These are phyloP conservation scores for Dothidotthia symphoricarpi DNA, from an alignment of 2,329 filamentous ascomycete genomes.

Conservation along the genomic window DNA sequence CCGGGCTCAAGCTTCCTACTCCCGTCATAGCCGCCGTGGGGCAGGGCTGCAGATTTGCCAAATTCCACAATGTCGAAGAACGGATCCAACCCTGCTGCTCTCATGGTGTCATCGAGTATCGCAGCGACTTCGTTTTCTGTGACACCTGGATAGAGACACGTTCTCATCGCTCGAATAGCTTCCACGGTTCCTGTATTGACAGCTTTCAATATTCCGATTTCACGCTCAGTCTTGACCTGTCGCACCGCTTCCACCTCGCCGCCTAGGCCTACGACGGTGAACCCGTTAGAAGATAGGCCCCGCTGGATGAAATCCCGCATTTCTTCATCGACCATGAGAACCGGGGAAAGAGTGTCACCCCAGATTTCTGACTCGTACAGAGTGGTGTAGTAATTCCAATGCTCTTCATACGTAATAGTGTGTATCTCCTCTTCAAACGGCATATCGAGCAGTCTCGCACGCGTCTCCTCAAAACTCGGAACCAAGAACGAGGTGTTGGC, in stretches of 20 bases:
- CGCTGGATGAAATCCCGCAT: constrained; percentile 63
- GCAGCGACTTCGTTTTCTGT: constrained; percentile 58
- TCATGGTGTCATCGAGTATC: constrained; percentile 57
- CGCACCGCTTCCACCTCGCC: constrained; percentile 58
- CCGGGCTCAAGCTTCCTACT: constrained; percentile 53
- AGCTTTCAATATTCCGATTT: constrained; percentile 58
- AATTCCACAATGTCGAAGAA: constrained; percentile 67
- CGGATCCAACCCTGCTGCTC: constrained; percentile 54
- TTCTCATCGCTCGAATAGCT: constrained; percentile 58
- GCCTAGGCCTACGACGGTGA: constrained; percentile 56
- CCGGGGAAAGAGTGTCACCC: constrained; percentile 39
- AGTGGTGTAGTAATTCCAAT: constrained; percentile 63
- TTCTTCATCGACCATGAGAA: constrained; percentile 65
- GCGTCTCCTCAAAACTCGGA: constrained; percentile 60
- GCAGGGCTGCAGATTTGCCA: constrained; percentile 55
- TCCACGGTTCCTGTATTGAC: constrained; percentile 65
- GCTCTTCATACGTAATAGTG: constrained; percentile 62
- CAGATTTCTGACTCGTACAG: constrained; percentile 43
- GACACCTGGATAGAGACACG: constrained; percentile 56
- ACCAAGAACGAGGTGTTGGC: constrained; percentile 60
- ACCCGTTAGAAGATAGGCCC: constrained; percentile 54
- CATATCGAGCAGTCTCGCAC: constrained; percentile 59
- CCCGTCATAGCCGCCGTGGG: constrained; percentile 55
- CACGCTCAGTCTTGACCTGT: constrained; percentile 57
- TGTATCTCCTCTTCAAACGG: constrained; percentile 53